Conservation (phyloP, 345 rosid genomes). For the Populus ilicifolia region DNA sequence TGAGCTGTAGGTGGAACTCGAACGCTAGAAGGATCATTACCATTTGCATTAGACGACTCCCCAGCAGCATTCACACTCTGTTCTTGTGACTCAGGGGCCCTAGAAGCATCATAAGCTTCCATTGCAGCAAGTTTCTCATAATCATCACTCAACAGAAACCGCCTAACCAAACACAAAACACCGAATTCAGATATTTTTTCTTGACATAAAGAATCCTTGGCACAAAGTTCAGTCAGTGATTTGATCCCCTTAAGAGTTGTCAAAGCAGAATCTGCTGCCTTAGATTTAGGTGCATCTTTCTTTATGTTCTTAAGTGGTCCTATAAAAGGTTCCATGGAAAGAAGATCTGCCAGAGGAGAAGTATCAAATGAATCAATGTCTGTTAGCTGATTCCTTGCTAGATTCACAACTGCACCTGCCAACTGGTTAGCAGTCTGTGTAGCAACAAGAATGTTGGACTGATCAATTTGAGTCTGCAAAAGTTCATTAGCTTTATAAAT, state of each 20-base stretch:
- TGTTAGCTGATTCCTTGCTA: conserved; percentile 57
- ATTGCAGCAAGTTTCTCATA: conserved; percentile 83
- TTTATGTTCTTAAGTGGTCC: conserved; percentile 60
- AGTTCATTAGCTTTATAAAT: conserved; percentile 18
- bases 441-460: conserved; percentile 60
- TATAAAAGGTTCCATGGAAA: conserved; percentile 77
- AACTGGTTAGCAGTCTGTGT: conserved; percentile 65
- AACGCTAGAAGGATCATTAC: conserved; percentile 52
- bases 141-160: conserved; percentile 78
- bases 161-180: conserved; percentile 76
- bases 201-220: conserved; percentile 63
- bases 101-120: conserved; percentile 92
- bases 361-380: conserved; percentile 46
- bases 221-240: conserved; percentile 76
- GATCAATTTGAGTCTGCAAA: conserved; percentile 72
- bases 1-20: conserved; percentile 89
- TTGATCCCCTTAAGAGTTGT: conserved; percentile 87
- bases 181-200: conserved; percentile 62
- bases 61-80: conserved; percentile 36
- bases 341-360: conserved; percentile 74
- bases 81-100: conserved; percentile 57
- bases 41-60: conserved; percentile 40
- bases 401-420: conserved; percentile 75
- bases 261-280: conserved; percentile 82
- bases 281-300: conserved; percentile 64